Percentiles rank a stretch among this genome's conserved stretches.
phyloP scores from a whole-genome alignment of 768 basidiomycete genomes.

The Podaxis rugospora region DNA sequence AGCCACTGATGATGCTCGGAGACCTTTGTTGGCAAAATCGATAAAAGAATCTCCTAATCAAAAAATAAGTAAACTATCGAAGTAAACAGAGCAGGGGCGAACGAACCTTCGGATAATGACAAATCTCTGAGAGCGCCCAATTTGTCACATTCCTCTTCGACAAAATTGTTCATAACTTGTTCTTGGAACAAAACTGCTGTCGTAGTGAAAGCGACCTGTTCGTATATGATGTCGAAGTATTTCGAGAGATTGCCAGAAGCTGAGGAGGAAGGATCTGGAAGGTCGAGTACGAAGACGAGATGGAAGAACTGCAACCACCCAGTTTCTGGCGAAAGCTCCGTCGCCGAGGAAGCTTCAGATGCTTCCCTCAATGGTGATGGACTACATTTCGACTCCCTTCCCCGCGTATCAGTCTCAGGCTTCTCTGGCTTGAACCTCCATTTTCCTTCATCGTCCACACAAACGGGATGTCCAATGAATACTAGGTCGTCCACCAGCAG shows the following conservation, averaged over 20 bases:
- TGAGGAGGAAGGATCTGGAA: slow-evolving; percentile 86
- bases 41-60: slow-evolving; percentile 54
- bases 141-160: slow-evolving; percentile 74
- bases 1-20: slow-evolving; percentile 67
- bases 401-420: slow-evolving; percentile 43
- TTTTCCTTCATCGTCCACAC: slow-evolving; percentile 62
- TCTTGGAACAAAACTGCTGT: slow-evolving; percentile 92
- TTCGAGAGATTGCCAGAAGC: slow-evolving; percentile 71
- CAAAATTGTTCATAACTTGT: slow-evolving; percentile 82
- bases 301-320: slow-evolving; percentile 77
- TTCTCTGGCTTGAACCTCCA: slow-evolving; percentile 78
- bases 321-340: slow-evolving; percentile 31
- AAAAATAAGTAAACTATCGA: slow-evolving; percentile 3
- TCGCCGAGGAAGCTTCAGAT: slow-evolving; percentile 24
- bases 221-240: slow-evolving; percentile 85
- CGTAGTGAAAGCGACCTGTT: slow-evolving; percentile 83
- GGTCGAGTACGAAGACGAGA: slow-evolving; percentile 81
- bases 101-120: slow-evolving; percentile 57
- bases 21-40: slow-evolving; percentile 51
- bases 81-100: slow-evolving; percentile 7
- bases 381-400: slow-evolving; percentile 43
- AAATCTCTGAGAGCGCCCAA: slow-evolving; percentile 70
- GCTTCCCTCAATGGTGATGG: slow-evolving; percentile 30
- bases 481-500: slow-evolving; percentile 87
- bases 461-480: slow-evolving; percentile 94